Conservation (phyloP, 352 stramenopile species). For the Phytophthora hibernalis region DNA sequence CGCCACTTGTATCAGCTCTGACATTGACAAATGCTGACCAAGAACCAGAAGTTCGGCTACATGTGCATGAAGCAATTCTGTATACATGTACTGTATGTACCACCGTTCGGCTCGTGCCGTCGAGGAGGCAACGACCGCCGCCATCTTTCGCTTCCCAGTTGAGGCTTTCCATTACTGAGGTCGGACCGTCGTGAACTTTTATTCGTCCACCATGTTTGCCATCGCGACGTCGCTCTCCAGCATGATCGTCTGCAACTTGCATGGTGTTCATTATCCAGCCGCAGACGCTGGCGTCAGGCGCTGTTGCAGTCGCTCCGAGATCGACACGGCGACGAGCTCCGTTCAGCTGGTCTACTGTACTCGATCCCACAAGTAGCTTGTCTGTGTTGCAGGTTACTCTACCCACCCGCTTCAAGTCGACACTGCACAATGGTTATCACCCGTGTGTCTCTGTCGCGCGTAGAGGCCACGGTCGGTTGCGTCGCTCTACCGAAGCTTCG, state of each 20-base stretch:
- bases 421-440: neutral
- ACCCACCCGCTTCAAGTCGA: conserved; percentile 12
- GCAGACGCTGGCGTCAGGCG: conserved; percentile 4
- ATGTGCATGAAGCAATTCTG: too few relatives aligned
- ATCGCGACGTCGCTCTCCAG: neutral
- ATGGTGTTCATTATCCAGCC: conserved; percentile 25
- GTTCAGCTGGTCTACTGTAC: neutral
- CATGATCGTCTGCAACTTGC: conserved; percentile 6
- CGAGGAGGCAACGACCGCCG: neutral
- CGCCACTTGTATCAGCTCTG: neutral
- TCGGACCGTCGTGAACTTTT: conserved; percentile 25
- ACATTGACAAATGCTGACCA: too few relatives aligned
- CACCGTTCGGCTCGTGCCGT: too few relatives aligned
- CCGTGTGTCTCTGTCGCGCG: conserved; percentile 22
- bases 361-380: conserved; percentile 7
- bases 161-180: conserved; percentile 29
- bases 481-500: conserved; percentile 7
- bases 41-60: too few relatives aligned
- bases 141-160: conserved; percentile 16
- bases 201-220: conserved; percentile 12
- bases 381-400: conserved; percentile 21
- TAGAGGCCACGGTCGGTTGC: conserved; percentile 2
- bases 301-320: neutral
- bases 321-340: neutral
- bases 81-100: too few relatives aligned